Conservation (phyloP, 768 basidiomycete genomes). For the Naganishia antarctica region DNA sequence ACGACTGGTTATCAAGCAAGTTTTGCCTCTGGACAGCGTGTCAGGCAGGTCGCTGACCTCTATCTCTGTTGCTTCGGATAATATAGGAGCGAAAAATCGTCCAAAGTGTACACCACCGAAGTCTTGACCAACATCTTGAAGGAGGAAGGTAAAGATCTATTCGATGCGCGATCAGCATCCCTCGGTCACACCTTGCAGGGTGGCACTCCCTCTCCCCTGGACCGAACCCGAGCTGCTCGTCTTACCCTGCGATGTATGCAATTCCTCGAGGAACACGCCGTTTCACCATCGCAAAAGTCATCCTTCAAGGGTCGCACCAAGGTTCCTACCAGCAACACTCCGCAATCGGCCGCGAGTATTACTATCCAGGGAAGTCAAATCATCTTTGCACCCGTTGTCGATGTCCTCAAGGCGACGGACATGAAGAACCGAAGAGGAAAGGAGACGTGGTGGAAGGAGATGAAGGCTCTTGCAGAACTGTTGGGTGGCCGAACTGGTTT, state of each 20-base stretch:
- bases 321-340: slow-evolving; percentile 30
- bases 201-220: slow-evolving; percentile 88
- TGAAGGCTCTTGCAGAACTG: slow-evolving; percentile 67
- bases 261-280: slow-evolving; percentile 81
- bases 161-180: slow-evolving; percentile 91
- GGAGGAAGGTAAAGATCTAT: slow-evolving; percentile 85
- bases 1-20: slow-evolving; percentile 82
- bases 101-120: slow-evolving; percentile 82
- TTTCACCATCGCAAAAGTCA: slow-evolving; percentile 55
- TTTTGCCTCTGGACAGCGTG: slow-evolving; percentile 18
- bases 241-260: slow-evolving; percentile 87
- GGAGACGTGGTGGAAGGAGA: slow-evolving; percentile 68
- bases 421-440: slow-evolving; percentile 82
- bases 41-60: too few species aligned
- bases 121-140: slow-evolving; percentile 88
- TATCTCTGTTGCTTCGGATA: too few species aligned
- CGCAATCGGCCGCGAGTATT: slow-evolving; percentile 77
- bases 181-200: slow-evolving; percentile 97
- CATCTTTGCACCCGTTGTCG: slow-evolving; percentile 74
- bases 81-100: slow-evolving; percentile 74
- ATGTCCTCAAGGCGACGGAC: slow-evolving; percentile 81
- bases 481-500: slow-evolving; percentile 54
- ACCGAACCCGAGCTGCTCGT: slow-evolving; percentile 84
- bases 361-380: slow-evolving; percentile 79
- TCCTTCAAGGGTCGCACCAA: slow-evolving; percentile 55